phyloP scores from a whole-genome alignment of 1,139 yeast species.

The Eremothecium cymbalariae region DNA sequence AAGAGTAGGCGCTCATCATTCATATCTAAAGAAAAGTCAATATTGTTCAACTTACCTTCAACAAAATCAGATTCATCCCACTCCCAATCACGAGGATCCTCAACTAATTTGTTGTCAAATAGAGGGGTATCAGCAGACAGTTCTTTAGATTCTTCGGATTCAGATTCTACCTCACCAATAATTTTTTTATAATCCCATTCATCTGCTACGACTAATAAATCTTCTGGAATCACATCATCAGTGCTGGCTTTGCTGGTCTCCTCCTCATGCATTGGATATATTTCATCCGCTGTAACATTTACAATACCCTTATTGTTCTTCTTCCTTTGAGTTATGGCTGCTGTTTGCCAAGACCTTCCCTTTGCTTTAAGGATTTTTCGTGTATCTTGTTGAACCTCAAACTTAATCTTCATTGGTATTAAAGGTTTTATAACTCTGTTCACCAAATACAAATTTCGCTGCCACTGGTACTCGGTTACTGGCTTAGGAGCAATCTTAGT shows the following conservation, averaged over 20 bases:
- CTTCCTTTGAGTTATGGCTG: constrained; percentile 9
- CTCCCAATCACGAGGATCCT: constrained; percentile 40
- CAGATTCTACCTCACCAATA: constrained; percentile 37
- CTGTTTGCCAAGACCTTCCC: constrained; percentile 14
- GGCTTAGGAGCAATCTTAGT: constrained; percentile 29
- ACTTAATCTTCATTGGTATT: constrained; percentile 23
- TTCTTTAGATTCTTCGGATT: constrained; percentile 2
- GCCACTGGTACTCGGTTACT: constrained; percentile 25
- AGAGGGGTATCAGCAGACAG: constrained; percentile 2
- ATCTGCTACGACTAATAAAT: constrained; percentile 62
- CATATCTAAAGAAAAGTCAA: constrained; percentile 56
- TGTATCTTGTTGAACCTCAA: constrained; percentile 32
- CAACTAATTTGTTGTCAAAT: constrained; percentile 25
- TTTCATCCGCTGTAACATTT: constrained; percentile 19
- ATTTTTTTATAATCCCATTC: constrained; percentile 77
- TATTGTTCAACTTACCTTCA: constrained; percentile 52
- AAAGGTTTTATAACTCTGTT: constrained; percentile 20
- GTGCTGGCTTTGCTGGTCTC: constrained; percentile 22
- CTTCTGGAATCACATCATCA: constrained; percentile 37
- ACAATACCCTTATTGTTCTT: constrained; percentile 20
- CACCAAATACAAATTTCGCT: constrained; percentile 15
- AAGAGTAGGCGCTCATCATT: constrained; percentile 78
- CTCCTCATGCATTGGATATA: constrained; percentile 29
- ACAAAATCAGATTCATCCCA: constrained; percentile 77
- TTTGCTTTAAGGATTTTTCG: constrained; percentile 21